A percentile compares a stretch with the other conserved stretches of the same genome.
Evolutionary conservation across 2,329 filamentous ascomycete species (phyloP).

Genomic region (Aureobasidium sp.): DNA sequence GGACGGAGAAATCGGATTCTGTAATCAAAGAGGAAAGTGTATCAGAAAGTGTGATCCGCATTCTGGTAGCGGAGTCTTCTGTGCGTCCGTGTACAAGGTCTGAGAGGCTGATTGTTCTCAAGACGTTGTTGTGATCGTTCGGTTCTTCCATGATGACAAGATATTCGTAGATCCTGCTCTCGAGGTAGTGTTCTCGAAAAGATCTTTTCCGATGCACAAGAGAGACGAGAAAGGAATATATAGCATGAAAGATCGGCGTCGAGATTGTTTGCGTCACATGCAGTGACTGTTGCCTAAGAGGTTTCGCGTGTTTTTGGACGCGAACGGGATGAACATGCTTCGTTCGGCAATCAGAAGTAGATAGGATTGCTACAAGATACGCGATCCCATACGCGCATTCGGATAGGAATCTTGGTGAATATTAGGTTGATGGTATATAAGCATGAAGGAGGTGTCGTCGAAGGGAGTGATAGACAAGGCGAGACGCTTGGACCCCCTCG

Average conservation of each 20-base stretch:
- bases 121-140: too few relatives aligned
- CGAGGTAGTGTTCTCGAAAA: too few relatives aligned
- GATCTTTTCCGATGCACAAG: background rate
- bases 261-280: background rate
- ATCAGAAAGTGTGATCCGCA: background rate
- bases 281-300: background rate
- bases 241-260: background rate
- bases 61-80: too few relatives aligned
- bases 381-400: background rate
- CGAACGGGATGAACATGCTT: background rate
- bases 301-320: background rate
- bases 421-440: background rate
- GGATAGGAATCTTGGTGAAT: background rate
- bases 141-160: background rate
- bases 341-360: too few relatives aligned
- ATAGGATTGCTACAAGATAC: too few relatives aligned
- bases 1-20: too few relatives aligned
- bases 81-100: background rate
- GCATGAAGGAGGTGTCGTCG: background rate
- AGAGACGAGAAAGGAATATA: too few relatives aligned
- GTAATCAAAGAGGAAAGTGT: too few relatives aligned
- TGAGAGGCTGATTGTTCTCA: too few relatives aligned
- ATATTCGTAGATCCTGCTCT: background rate
- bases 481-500: background rate
- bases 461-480: background rate